Percentiles rank a stretch among this genome's conserved stretches.
Conservation (phyloP, 306 rosid genomes). For the Pterocarpus macrocarpus region DNA sequence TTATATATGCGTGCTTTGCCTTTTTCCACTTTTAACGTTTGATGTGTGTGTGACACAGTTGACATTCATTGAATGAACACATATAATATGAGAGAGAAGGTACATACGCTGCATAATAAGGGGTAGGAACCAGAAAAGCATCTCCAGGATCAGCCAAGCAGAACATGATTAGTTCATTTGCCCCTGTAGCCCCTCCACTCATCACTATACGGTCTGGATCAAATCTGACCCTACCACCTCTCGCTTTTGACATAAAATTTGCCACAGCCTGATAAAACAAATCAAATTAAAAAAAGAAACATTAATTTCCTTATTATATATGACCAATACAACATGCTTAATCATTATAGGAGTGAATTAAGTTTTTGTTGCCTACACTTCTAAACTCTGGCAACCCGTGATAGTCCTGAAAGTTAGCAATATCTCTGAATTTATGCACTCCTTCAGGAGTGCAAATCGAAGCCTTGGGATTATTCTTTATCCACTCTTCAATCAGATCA, state of each 20-base stretch:
- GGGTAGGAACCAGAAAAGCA: conserved; percentile 89
- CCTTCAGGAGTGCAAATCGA: conserved; percentile 88
- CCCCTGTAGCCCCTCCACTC: conserved; percentile 98
- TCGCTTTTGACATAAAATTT: conserved; percentile 79
- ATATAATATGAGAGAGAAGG: conserved; percentile 35
- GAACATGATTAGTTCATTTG: conserved; percentile 81
- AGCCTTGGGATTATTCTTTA: conserved; percentile 71
- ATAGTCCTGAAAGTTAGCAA: conserved; percentile 86
- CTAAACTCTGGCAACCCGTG: conserved; percentile 82
- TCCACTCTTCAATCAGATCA: conserved; percentile 78
- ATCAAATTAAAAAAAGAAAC: neutral
- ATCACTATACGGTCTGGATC: conserved; percentile 79
- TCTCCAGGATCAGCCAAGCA: conserved; percentile 92
- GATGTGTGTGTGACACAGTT: conserved; percentile 9
- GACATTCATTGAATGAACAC: conserved; percentile 44
- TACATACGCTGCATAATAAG: conserved; percentile 90
- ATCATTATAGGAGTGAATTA: neutral
- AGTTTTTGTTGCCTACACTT: conserved; percentile 52
- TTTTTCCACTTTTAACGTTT: neutral
- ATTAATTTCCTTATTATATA: neutral
- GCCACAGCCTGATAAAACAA: conserved; percentile 71
- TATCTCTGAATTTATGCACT: conserved; percentile 61
- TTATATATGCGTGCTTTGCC: neutral
- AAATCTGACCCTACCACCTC: conserved; percentile 82
- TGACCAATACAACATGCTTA: neutral